Percentiles rank a stretch among this genome's conserved stretches.
These are phyloP conservation scores for Zygosaccharomyces gambellarensis DNA, from an alignment of 805 yeast genomes.

Conservation along the genomic window DNA sequence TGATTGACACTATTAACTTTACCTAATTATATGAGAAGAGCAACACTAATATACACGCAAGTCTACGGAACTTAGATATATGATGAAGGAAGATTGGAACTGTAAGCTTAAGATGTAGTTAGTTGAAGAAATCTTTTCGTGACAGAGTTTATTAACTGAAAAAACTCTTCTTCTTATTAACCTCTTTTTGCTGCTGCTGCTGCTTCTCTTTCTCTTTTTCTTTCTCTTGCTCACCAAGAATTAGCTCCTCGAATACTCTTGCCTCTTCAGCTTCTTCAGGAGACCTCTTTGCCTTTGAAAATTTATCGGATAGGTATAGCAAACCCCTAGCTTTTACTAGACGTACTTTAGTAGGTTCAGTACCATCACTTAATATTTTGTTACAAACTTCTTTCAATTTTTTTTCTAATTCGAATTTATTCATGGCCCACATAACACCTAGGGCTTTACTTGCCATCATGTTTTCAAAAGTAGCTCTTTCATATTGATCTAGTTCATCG, in stretches of 20 bases:
- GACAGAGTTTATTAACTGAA: neutral
- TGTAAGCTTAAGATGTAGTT: neutral
- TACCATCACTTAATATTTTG: slow-evolving; percentile 64
- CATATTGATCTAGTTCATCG: slow-evolving; percentile 51
- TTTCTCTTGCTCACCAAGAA: slow-evolving; percentile 73
- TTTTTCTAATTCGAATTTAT: slow-evolving; percentile 77
- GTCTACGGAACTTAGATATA: too few relatives aligned
- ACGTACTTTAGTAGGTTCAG: slow-evolving; percentile 56
- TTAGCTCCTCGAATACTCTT: slow-evolving; percentile 81
- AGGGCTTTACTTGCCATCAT: slow-evolving; percentile 81
- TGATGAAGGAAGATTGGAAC: too few relatives aligned
- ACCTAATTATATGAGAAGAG: too few relatives aligned
- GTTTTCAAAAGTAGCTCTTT: slow-evolving; percentile 74
- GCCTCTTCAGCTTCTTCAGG: slow-evolving; percentile 92
- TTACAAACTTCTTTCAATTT: slow-evolving; percentile 82
- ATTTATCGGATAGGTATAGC: slow-evolving; percentile 62
- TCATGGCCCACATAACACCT: slow-evolving; percentile 94
- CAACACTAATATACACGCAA: too few relatives aligned
- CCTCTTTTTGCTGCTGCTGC: slow-evolving; percentile 10
- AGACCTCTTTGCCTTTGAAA: slow-evolving; percentile 63
- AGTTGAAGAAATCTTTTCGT: neutral
- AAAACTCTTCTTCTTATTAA: slow-evolving; percentile 15
- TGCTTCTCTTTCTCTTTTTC: slow-evolving; percentile 46
- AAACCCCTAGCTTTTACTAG: slow-evolving; percentile 75
- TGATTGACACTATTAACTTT: too few relatives aligned